Conservation (phyloP, 1,284 basidiomycete species). For the Trichosporon sp. region DNA sequence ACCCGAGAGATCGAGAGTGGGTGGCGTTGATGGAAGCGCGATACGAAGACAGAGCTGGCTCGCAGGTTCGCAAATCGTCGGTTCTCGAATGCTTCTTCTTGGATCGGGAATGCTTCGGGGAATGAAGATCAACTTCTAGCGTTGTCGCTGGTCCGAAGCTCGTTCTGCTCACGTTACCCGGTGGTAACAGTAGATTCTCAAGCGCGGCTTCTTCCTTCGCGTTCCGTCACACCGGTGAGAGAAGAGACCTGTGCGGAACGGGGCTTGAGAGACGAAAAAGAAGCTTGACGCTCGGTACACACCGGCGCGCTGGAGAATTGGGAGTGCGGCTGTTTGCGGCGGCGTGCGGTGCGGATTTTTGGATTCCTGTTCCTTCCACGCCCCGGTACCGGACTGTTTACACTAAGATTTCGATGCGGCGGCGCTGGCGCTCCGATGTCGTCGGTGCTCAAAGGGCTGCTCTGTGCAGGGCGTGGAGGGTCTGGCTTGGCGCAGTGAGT, state of each 20-base stretch:
- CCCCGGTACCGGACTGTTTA: slow-evolving; percentile 8
- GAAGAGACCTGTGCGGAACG: not conserved
- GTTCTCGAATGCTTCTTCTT: slow-evolving; percentile 18
- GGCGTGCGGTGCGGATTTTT: not conserved
- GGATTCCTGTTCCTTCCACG: slow-evolving; percentile 3
- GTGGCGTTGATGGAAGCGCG: slow-evolving; percentile 17
- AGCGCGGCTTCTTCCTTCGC: not conserved
- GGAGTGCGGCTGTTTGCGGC: not conserved
- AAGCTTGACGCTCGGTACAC: slow-evolving; percentile 3
- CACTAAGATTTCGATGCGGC: slow-evolving; percentile 4
- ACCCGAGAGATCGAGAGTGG: not conserved
- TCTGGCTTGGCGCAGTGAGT: not conserved
- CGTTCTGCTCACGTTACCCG: not conserved
- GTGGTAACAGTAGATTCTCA: not conserved
- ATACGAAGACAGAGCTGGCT: not conserved
- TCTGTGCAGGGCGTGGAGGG: not conserved
- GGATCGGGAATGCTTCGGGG: not conserved
- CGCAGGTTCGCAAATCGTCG: slow-evolving; percentile 6
- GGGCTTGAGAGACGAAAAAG: slow-evolving; percentile 12
- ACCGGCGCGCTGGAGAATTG: not conserved
- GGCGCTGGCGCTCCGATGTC: not conserved
- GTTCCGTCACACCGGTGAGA: not conserved
- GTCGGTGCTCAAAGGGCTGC: slow-evolving; percentile 10
- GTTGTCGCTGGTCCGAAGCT: not conserved
- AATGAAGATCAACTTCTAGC: slow-evolving; percentile 2